Evolutionary conservation across 768 basidiomycete genomes (phyloP).

Genomic region (Boletus insuetus): DNA sequence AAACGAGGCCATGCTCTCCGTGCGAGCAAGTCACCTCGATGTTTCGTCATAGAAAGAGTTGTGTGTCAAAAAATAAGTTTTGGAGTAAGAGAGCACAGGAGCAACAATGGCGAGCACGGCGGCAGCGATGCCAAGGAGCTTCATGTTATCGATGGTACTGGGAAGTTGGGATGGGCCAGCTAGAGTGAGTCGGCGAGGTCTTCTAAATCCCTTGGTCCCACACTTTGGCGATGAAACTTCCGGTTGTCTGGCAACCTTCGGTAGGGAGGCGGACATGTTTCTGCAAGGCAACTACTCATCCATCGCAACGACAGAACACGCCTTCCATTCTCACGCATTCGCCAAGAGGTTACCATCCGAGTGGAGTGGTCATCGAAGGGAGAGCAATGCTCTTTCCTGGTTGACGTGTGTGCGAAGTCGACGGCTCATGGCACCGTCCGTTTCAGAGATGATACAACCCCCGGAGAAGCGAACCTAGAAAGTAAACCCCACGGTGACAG

Average conservation of each 20-base stretch:
- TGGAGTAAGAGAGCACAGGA: conserved; percentile 2
- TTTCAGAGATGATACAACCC: no score
- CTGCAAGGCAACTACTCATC: neutral
- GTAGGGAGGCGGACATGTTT: neutral
- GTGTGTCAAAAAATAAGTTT: conserved; percentile 34
- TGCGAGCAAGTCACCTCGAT: conserved; percentile 48
- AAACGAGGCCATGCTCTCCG: conserved; percentile 39
- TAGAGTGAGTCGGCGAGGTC: no score
- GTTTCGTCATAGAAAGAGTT: conserved; percentile 55
- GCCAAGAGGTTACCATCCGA: neutral
- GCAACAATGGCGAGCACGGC: conserved; percentile 8
- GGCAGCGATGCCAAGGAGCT: neutral
- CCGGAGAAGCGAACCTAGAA: no score
- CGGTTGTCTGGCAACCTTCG: no score
- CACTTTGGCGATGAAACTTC: neutral
- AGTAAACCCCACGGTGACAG: no score
- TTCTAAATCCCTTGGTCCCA: conserved; percentile 1
- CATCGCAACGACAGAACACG: neutral
- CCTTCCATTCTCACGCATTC: neutral
- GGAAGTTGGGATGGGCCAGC: neutral
- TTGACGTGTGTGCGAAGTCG: no score
- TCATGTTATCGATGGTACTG: conserved; percentile 7
- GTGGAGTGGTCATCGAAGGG: no score
- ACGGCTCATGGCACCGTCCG: no score
- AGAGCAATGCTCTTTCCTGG: no score